These are phyloP conservation scores for Gossypium gossypioides DNA, from an alignment of 441 rosid species.

Conservation along the genomic window DNA sequence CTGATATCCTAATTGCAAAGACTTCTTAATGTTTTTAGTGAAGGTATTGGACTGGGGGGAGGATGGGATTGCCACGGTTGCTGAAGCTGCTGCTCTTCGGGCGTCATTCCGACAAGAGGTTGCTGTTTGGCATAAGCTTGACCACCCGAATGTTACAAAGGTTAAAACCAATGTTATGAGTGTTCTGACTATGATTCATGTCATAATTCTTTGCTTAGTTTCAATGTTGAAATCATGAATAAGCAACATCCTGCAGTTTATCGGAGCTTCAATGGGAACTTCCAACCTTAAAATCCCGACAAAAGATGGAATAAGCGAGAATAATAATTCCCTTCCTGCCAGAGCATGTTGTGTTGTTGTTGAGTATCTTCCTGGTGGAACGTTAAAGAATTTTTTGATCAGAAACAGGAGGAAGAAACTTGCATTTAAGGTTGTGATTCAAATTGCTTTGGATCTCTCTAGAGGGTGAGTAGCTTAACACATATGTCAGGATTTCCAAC, in stretches of 20 bases:
- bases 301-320: constrained; percentile 23
- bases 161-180: constrained; percentile 19
- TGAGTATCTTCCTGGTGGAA: constrained; percentile 58
- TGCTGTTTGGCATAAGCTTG: constrained; percentile 69
- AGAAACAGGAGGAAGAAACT: constrained; percentile 47
- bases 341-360: constrained; percentile 68
- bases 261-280: constrained; percentile 67
- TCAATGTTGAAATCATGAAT: background rate
- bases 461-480: constrained; percentile 37
- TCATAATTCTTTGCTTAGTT: background rate
- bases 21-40: constrained; percentile 27
- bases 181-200: background rate
- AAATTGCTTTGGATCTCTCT: constrained; percentile 60
- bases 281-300: constrained; percentile 50
- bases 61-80: constrained; percentile 46
- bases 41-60: constrained; percentile 69
- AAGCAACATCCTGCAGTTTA: constrained; percentile 24
- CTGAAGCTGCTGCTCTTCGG: constrained; percentile 48
- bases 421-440: constrained; percentile 46
- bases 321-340: constrained; percentile 38
- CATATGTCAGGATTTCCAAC: background rate
- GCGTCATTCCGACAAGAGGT: constrained; percentile 66
- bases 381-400: constrained; percentile 46
- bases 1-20: constrained; percentile 12
- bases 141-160: constrained; percentile 70